phyloP scores from a whole-genome alignment of 2,329 filamentous ascomycete species.

The Penicillium sp. region DNA sequence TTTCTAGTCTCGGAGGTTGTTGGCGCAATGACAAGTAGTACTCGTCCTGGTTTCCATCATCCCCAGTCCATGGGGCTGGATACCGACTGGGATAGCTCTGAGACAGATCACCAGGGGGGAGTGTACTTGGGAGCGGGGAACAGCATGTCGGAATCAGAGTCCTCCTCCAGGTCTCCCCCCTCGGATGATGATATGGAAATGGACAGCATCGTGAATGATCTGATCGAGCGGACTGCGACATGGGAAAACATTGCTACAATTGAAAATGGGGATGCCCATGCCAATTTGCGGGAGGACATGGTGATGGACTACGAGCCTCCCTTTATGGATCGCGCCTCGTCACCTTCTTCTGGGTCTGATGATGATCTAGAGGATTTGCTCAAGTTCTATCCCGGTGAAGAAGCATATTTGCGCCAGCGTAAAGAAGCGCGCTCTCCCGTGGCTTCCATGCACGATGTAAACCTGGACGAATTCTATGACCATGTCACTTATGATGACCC shows the following conservation, averaged over 20 bases:
- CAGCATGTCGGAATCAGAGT: constrained; percentile 16
- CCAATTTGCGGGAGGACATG: constrained; percentile 19
- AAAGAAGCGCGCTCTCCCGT: constrained; percentile 10
- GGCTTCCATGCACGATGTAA: constrained; percentile 19
- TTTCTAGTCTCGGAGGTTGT: constrained; percentile 29
- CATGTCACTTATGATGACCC: constrained; percentile 19
- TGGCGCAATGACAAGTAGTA: constrained; percentile 25
- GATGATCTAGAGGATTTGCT: constrained; percentile 35
- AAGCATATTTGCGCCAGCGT: constrained; percentile 20
- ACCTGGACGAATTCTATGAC: constrained; percentile 34
- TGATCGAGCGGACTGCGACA: constrained; percentile 14
- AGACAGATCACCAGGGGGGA: background rate
- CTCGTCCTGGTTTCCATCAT: background rate
- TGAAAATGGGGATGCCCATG: constrained; percentile 20
- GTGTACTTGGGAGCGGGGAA: background rate
- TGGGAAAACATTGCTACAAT: constrained; percentile 23
- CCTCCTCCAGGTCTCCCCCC: constrained; percentile 19
- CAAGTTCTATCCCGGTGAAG: constrained; percentile 33
- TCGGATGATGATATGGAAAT: constrained; percentile 16
- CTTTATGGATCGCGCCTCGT: constrained; percentile 13
- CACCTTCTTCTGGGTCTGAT: constrained; percentile 18
- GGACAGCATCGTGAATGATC: constrained; percentile 18
- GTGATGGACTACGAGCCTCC: constrained; percentile 27
- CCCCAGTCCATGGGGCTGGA: background rate
- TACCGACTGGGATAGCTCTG: background rate